Evolutionary conservation across 2,329 filamentous ascomycete genomes (phyloP).

Genomic region (Colletotrichum sp.): DNA sequence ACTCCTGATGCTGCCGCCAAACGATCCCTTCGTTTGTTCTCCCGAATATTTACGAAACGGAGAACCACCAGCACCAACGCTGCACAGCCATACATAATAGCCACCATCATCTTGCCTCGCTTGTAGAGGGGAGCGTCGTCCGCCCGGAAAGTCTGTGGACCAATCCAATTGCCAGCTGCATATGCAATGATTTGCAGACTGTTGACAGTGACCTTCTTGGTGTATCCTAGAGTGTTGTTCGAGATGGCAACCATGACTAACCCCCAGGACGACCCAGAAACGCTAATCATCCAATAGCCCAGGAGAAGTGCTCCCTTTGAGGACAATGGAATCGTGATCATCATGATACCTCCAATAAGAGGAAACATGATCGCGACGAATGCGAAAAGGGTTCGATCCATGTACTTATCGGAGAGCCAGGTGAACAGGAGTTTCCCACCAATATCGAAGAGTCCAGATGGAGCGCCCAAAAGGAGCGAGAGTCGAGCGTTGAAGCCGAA

Average conservation of each 20-base stretch:
- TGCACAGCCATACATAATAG: conserved; percentile 25
- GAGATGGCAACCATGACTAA: conserved; percentile 30
- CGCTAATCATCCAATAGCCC: conserved; percentile 28
- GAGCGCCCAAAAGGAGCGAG: conserved; percentile 20
- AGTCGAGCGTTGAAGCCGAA: conserved; percentile 20
- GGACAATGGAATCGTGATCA: conserved; percentile 28
- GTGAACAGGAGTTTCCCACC: conserved; percentile 26
- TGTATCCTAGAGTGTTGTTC: conserved; percentile 31
- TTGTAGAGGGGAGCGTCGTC: conserved; percentile 27
- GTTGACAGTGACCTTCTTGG: conserved; percentile 32
- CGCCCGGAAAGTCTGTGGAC: conserved; percentile 27
- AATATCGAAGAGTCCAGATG: conserved; percentile 22
- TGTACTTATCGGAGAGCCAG: conserved; percentile 27
- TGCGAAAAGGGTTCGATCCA: conserved; percentile 28
- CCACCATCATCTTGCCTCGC: conserved; percentile 28
- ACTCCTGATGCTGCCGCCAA: conserved; percentile 1
- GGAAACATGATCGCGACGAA: conserved; percentile 29
- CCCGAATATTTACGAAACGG: conserved; percentile 26
- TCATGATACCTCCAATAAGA: conserved; percentile 30
- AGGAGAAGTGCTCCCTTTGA: conserved; percentile 26
- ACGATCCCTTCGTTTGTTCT: conserved; percentile 30
- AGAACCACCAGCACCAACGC: conserved; percentile 19
- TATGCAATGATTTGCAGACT: conserved; percentile 24
- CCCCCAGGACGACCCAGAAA: conserved; percentile 28
- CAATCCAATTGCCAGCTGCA: conserved; percentile 26